Conservation (phyloP, 768 basidiomycete species). For the Termitomyces titanicus region DNA sequence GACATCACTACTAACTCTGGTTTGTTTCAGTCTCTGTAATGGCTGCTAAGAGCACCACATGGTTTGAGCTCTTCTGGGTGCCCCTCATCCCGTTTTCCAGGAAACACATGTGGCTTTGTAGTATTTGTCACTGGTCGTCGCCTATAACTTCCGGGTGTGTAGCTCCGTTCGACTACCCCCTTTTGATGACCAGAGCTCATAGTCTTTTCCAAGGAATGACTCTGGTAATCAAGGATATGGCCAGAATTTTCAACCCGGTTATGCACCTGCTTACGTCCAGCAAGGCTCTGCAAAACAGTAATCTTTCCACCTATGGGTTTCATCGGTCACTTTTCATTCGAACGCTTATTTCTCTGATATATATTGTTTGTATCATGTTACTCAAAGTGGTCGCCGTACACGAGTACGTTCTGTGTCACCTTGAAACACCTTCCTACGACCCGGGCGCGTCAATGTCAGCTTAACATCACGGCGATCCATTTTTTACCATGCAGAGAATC, state of each 20-base stretch:
- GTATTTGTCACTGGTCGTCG: conserved; percentile 65
- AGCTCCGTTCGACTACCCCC: neutral
- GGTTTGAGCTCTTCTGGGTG: conserved; percentile 78
- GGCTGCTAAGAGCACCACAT: conserved; percentile 59
- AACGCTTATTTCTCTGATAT: neutral
- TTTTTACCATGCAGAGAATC: too few relatives aligned
- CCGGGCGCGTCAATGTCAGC: too few relatives aligned
- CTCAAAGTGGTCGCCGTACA: neutral
- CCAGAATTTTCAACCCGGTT: conserved; percentile 32
- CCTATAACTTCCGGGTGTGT: conserved; percentile 49
- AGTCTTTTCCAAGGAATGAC: conserved; percentile 19
- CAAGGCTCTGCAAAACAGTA: conserved; percentile 18
- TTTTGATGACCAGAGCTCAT: neutral
- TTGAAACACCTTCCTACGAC: too few relatives aligned
- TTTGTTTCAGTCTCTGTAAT: conserved; percentile 49
- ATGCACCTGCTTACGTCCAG: conserved; percentile 38
- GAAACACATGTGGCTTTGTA: conserved; percentile 66
- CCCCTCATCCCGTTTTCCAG: conserved; percentile 64
- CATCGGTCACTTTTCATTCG: neutral
- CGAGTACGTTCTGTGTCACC: neutral
- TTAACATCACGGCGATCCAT: too few relatives aligned
- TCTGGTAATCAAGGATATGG: conserved; percentile 20
- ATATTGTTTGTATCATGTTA: neutral
- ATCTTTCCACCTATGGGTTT: neutral
- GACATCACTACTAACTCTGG: conserved; percentile 2